Conservation (phyloP, 495 filamentous ascomycete genomes). For the Hypoxylon crocopeplum region DNA sequence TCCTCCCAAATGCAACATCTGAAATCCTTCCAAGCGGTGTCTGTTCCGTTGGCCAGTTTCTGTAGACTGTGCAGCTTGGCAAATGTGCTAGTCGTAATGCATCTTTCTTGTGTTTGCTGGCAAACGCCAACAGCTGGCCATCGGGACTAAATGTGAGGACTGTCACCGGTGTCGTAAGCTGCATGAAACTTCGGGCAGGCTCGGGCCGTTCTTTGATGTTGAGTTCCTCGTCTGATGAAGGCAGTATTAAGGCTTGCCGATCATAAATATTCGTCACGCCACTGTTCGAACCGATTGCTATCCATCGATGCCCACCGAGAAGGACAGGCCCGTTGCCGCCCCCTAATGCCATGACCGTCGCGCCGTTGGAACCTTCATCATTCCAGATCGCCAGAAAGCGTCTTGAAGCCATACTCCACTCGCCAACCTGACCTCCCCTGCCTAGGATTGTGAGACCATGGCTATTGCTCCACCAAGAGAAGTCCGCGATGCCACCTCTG, state of each 20-base stretch:
- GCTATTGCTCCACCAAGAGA: constrained; percentile 89
- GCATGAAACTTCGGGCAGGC: constrained; percentile 75
- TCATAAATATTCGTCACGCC: constrained; percentile 96
- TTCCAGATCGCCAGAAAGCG: constrained; percentile 81
- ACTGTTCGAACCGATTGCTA: constrained; percentile 81
- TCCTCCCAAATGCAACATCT: constrained; percentile 75
- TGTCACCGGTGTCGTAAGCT: constrained; percentile 83
- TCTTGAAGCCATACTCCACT: constrained; percentile 73
- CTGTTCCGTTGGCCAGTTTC: constrained; percentile 92
- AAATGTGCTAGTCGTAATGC: constrained; percentile 88
- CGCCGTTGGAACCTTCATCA: constrained; percentile 89
- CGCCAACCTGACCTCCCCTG: constrained; percentile 90
- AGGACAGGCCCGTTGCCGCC: constrained; percentile 62
- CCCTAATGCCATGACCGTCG: constrained; percentile 79
- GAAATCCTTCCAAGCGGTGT: constrained; percentile 89
- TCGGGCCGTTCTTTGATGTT: constrained; percentile 68
- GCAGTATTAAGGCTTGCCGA: constrained; percentile 65
- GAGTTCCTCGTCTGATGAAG: constrained; percentile 50
- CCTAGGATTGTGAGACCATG: constrained; percentile 76
- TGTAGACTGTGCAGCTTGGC: constrained; percentile 90
- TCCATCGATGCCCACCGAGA: constrained; percentile 85
- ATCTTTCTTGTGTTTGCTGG: constrained; percentile 84
- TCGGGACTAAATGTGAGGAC: constrained; percentile 82
- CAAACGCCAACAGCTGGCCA: constrained; percentile 86
- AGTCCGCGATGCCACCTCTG: constrained; percentile 82